Evolutionary conservation across 1,139 yeast species (phyloP).

Genomic region (Candida sp.): DNA sequence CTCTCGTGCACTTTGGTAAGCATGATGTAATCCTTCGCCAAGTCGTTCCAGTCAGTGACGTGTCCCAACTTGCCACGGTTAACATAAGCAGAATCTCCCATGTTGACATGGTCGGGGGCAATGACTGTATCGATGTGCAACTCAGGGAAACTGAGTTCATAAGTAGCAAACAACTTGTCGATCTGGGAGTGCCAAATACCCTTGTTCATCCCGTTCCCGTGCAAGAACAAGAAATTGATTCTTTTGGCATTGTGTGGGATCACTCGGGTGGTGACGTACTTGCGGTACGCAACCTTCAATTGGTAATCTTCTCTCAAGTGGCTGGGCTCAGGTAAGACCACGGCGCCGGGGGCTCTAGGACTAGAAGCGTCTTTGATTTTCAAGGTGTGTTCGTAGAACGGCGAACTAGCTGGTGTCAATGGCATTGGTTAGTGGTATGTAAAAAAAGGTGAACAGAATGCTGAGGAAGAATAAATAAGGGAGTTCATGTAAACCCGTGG

Average conservation of each 20-base stretch:
- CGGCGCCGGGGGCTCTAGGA: constrained; percentile 39
- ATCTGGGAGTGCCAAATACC: constrained; percentile 66
- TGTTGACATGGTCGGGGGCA: constrained; percentile 60
- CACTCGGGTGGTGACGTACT: constrained; percentile 26
- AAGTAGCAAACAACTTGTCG: constrained; percentile 34
- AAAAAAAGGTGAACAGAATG: background rate
- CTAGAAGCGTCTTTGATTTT: constrained; percentile 24
- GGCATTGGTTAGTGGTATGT: constrained; percentile 6
- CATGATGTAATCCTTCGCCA: constrained; percentile 57
- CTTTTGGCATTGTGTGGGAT: constrained; percentile 21
- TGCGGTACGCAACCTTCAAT: constrained; percentile 38
- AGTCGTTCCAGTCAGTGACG: constrained; percentile 64
- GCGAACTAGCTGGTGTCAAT: constrained; percentile 14
- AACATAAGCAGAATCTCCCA: constrained; percentile 66
- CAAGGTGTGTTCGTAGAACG: constrained; percentile 13
- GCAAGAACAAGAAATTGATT: constrained; percentile 63
- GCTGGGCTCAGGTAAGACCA: constrained; percentile 19
- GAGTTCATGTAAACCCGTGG: too few species aligned
- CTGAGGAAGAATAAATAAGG: background rate
- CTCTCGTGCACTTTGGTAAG: constrained; percentile 47
- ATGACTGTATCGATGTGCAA: constrained; percentile 43
- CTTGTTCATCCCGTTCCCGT: constrained; percentile 76
- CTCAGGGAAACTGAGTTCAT: constrained; percentile 13
- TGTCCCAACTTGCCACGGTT: constrained; percentile 60
- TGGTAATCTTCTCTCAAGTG: constrained; percentile 26